Evolutionary conservation across 805 yeast genomes (phyloP), one percentile per base, ranked within the genome.

Genomic region (Saccharomycopsis sp.): DNA sequence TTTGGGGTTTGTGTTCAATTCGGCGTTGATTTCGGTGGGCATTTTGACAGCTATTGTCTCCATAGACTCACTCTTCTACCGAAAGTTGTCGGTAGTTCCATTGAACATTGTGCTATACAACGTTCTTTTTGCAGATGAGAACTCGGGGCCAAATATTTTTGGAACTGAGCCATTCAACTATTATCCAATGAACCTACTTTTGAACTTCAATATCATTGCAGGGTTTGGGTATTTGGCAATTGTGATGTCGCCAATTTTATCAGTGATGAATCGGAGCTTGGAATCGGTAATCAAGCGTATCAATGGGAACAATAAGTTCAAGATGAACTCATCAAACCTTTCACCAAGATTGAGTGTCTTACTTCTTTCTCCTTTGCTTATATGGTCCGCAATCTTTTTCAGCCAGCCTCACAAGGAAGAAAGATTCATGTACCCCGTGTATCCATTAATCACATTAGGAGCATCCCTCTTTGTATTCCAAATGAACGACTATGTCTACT

Each of bases 351-450:
- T 44, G 16, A 44, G 48, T 44, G 48, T n/a, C 5, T 71, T 73
- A 2, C 58, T 69, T n/a, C 64, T 75, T 16, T 57, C 73, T 0
- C 91, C 94, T 1, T 64, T 87, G 24, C 53, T 78, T 1, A 44
- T 87, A 0, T 92, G 97, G 97, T 66, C 78, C 15, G 71, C 69
- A 0, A 77, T 90, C 2, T 89, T 92, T 67, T 75, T 77, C 60
- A 60, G 73, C 3, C 97, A 91, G 66, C 94, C 97, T 2, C 97
- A 91, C 68, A 91, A 91, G 68, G 97, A 91, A 68, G 98, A 92
- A 69, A 76, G 97, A 61, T 92, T 92, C 68, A 69, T 92, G 63
- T 92, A 90, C 65, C 96, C 96, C 15, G 77, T 89, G 0, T 92
- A 91, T 67, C 86, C 91, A 12, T 74, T 86, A 54, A 75, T 92